Conservation (phyloP, 139 green algal genomes). For the Haematococcus sp. region DNA sequence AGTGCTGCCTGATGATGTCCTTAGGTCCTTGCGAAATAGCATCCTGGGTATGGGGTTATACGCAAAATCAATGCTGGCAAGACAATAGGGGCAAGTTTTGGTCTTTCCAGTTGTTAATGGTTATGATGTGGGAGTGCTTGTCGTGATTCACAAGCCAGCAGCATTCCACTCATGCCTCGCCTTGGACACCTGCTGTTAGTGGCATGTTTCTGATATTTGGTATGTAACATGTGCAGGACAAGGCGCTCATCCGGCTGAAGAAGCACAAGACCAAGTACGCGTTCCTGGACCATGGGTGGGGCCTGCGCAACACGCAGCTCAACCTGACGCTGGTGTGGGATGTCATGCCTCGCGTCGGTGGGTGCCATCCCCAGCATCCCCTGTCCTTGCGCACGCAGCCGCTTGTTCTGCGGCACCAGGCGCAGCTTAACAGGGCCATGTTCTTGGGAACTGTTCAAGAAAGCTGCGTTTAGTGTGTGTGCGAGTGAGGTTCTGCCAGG, state of each 20-base stretch:
- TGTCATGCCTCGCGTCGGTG: slow-evolving; percentile 80
- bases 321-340: slow-evolving; percentile 82
- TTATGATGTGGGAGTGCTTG: no score
- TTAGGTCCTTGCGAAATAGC: not conserved
- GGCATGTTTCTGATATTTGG: no score
- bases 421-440: no score
- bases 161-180: no score
- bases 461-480: not conserved
- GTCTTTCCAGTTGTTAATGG: no score
- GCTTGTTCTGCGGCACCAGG: not conserved
- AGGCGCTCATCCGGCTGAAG: slow-evolving; percentile 45
- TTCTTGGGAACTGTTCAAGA: no score
- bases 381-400: not conserved
- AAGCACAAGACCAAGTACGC: slow-evolving; percentile 63
- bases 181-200: no score
- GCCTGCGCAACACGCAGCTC: slow-evolving; percentile 49
- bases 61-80: no score
- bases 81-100: no score
- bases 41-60: slow-evolving; percentile 1
- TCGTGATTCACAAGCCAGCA: no score
- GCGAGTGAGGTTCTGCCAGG: not conserved
- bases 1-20: slow-evolving; percentile 13
- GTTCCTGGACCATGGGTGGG: slow-evolving; percentile 64
- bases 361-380: not conserved
- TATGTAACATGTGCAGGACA: slow-evolving; percentile 44